Percentiles rank a stretch among this genome's conserved stretches.
These are phyloP conservation scores for Pyricularia pennisetigena DNA, from an alignment of 2,329 filamentous ascomycete species.

Conservation along the genomic window DNA sequence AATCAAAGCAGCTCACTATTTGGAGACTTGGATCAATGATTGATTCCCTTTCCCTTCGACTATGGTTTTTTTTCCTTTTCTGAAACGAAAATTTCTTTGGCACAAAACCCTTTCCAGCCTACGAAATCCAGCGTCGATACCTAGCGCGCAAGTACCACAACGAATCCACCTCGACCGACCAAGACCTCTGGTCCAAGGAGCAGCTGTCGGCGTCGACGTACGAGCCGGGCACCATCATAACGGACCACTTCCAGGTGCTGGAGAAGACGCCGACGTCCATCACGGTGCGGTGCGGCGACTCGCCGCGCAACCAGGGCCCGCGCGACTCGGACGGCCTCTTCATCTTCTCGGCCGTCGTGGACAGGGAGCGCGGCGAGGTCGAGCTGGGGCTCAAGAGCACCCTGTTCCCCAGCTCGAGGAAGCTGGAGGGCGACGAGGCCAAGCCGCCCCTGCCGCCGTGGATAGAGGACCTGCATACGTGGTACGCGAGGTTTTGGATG, in stretches of 20 bases:
- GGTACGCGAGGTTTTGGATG: conserved; percentile 30
- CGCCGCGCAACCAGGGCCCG: conserved; percentile 44
- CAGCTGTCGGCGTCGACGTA: conserved; percentile 48
- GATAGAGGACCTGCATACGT: conserved; percentile 24
- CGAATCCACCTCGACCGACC: conserved; percentile 34
- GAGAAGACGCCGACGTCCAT: conserved; percentile 51
- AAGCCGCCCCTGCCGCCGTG: conserved; percentile 20
- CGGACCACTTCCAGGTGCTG: conserved; percentile 64
- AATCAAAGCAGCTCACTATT: conserved; percentile 3
- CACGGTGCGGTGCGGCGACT: conserved; percentile 56
- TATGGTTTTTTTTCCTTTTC: conserved; percentile 6
- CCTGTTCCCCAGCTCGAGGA: conserved; percentile 40
- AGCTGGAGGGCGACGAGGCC: conserved; percentile 21
- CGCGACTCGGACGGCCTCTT: conserved; percentile 57
- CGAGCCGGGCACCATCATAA: conserved; percentile 52
- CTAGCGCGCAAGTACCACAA: conserved; percentile 49
- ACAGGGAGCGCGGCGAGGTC: conserved; percentile 47
- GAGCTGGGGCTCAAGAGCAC: conserved; percentile 57
- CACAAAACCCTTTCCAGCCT: conserved; percentile 28
- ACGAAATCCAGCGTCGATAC: conserved; percentile 45
- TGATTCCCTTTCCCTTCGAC: neutral
- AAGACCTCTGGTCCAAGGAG: conserved; percentile 50
- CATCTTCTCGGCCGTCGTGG: conserved; percentile 50
- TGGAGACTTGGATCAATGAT: neutral
- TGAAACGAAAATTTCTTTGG: conserved; percentile 3